Base-by-base conservation (phyloP, 257 asterid genomes). In the Galeopsis tetrahit region DNA sequence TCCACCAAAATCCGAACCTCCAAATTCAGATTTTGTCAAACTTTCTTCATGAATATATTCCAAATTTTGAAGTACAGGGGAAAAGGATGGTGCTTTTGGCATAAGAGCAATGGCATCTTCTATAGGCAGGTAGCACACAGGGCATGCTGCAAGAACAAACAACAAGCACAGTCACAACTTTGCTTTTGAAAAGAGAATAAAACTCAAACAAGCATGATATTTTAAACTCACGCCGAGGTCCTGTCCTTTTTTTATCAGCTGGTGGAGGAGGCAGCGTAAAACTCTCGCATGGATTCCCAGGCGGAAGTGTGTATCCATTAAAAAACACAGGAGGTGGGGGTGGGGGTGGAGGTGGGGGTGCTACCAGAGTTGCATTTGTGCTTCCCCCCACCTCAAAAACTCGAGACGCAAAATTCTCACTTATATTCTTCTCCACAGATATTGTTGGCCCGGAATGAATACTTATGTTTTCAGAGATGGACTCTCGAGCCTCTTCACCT, bases 1-100 rank as follows among this genome's bases (percentile, higher is more conserved):
- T 49, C 97, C 96, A 69, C 96, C 98, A 39, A 93, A 93, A 13
- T 86, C 91, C 1, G 98, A 93, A 82, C 98, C 98, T 78, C 98
- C 98, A 75, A 87, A 93, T 83, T 91, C 98, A 35, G 90, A 79
- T 79, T 84, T 86, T 21, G 83, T 77, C 62, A 71, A 82, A 72
- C 73, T 85, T 55, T 91, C 97, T 84, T 93, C 96, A 33, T 87
- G 88, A 74, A 84, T 75, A 76, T 90, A 93, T 40, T 87, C 76
- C 81, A 90, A 81, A 56, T 74, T 82, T 78, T 83, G 86, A 51
- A 93, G 73, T 32, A 87, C 85, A 3, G 98, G 97, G 71, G 96
- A 93, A 78, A 83, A 82, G 7, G 97, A 91, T 6, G 97, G 79
- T 58, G 90, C 88, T 36, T 76, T 77, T 58, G 98, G 98, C 92